Conservation (phyloP, 1,284 basidiomycete genomes). For the Microbotryum silenes-acaulis region DNA sequence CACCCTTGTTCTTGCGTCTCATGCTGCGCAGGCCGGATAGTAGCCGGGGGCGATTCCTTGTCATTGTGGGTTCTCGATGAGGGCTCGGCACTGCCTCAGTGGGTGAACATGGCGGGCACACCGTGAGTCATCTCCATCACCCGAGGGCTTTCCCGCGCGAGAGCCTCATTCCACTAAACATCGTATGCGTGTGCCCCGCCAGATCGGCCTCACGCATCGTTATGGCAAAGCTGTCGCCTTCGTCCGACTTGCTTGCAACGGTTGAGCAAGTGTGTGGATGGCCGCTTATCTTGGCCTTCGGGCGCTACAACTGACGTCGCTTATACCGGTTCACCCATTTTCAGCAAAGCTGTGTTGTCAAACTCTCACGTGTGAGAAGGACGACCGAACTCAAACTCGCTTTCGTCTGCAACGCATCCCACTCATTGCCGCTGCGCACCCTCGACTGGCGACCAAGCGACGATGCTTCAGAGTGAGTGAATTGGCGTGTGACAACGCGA, state of each 20-base stretch:
- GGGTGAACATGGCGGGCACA: conserved; percentile 10
- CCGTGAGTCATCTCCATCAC: background rate
- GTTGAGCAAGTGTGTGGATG: background rate
- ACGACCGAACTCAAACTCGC: background rate
- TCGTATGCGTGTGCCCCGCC: background rate
- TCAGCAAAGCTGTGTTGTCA: conserved; percentile 16
- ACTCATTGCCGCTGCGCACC: conserved; percentile 8
- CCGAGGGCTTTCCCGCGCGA: background rate
- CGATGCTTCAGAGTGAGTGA: conserved; percentile 16
- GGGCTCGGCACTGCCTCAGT: conserved; percentile 10
- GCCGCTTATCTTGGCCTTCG: background rate
- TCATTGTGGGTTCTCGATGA: conserved; percentile 26
- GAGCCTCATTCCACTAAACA: background rate
- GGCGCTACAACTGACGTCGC: too few relatives aligned
- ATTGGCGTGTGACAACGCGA: conserved; percentile 35
- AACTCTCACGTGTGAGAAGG: background rate
- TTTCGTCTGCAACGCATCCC: conserved; percentile 16
- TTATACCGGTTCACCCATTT: background rate
- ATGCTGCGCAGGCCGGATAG: conserved; percentile 15
- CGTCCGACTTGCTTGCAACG: conserved; percentile 12
- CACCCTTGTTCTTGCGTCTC: conserved; percentile 56
- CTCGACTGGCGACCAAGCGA: conserved; percentile 24
- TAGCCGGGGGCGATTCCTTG: conserved; percentile 14
- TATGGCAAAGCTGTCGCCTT: conserved; percentile 12
- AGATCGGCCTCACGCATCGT: background rate